Percentiles rank a stretch among this genome's conserved stretches.
Evolutionary conservation across 345 rosid genomes (phyloP).

Genomic region (Populus deltoides): DNA sequence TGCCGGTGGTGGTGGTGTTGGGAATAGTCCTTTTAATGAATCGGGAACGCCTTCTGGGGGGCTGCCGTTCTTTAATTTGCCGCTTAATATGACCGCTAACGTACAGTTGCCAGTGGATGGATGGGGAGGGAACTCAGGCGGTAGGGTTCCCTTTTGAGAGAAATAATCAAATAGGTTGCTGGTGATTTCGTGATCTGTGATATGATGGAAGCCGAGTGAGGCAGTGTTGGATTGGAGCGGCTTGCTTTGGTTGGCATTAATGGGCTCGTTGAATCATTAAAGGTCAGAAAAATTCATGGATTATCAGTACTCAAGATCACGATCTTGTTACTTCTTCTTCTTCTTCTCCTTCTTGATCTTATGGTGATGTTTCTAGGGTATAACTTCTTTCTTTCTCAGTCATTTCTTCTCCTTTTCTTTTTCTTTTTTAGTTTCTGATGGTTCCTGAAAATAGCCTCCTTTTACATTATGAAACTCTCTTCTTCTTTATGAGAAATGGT

Average conservation of each 20-base stretch:
- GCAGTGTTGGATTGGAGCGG: conserved; percentile 6
- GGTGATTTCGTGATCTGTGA: conserved; percentile 6
- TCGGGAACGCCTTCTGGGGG: conserved; percentile 49
- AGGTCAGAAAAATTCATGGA: conserved; percentile 27
- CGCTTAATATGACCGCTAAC: conserved; percentile 63
- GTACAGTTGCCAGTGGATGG: conserved; percentile 77
- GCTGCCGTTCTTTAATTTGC: conserved; percentile 84
- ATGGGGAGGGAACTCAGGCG: conserved; percentile 67
- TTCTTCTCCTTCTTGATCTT: conserved; percentile 1
- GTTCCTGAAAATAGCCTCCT: conserved; percentile 27
- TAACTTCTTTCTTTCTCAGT: neutral
- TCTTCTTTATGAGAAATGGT: conserved; percentile 14
- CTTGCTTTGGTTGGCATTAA: neutral
- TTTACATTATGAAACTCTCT: conserved; percentile 27
- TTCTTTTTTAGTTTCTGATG: conserved; percentile 3
- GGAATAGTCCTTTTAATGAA: conserved; percentile 44
- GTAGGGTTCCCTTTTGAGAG: conserved; percentile 63
- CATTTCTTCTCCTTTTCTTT: neutral
- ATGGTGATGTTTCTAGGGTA: conserved; percentile 14
- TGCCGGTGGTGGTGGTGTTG: conserved; percentile 34
- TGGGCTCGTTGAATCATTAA: neutral
- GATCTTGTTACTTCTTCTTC: neutral
- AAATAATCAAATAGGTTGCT: neutral
- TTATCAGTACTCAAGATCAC: neutral
- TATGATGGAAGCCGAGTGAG: neutral